phyloP scores from a whole-genome alignment of 1,284 basidiomycete genomes.

The Naganishia sp. region DNA sequence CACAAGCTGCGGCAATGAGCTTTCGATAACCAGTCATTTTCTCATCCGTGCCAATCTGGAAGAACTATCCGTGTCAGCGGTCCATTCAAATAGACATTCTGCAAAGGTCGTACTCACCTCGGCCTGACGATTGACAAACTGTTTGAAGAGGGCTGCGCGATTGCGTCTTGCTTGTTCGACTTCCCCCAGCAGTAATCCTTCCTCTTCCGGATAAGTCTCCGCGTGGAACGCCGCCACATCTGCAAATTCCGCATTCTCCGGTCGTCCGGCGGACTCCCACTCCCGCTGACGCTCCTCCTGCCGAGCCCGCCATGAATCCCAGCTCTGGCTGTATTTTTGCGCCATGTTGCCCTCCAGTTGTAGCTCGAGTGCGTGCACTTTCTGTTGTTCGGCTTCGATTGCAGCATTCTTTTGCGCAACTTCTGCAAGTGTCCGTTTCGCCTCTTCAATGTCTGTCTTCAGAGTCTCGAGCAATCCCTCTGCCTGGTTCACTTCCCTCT shows the following conservation, averaged over 20 bases:
- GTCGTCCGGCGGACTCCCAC: slow-evolving; percentile 41
- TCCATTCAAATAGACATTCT: slow-evolving; percentile 1
- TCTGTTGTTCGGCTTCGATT: slow-evolving; percentile 64
- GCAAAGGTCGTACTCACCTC: slow-evolving; percentile 59
- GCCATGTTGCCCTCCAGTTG: slow-evolving; percentile 75
- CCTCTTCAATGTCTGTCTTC: slow-evolving; percentile 87
- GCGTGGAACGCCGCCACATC: slow-evolving; percentile 46
- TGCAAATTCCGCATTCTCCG: slow-evolving; percentile 44
- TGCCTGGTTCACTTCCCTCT: slow-evolving; percentile 88
- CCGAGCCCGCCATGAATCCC: slow-evolving; percentile 86
- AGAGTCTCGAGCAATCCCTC: slow-evolving; percentile 83
- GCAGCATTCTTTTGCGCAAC: slow-evolving; percentile 68
- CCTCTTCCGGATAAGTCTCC: slow-evolving; percentile 60
- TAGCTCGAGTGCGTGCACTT: slow-evolving; percentile 65
- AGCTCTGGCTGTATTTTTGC: slow-evolving; percentile 76
- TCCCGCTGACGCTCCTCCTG: slow-evolving; percentile 72
- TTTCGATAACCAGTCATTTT: slow-evolving; percentile 83
- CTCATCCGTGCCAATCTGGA: slow-evolving; percentile 69
- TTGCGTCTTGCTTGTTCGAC: slow-evolving; percentile 63
- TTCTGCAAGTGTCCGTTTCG: slow-evolving; percentile 71
- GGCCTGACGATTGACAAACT: slow-evolving; percentile 75
- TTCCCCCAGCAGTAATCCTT: slow-evolving; percentile 66
- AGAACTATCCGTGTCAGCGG: slow-evolving; percentile 14
- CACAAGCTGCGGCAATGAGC: slow-evolving; percentile 82
- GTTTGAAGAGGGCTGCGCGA: slow-evolving; percentile 70